A percentile compares a stretch with the other conserved stretches of the same genome.
Evolutionary conservation across 208 protist species (phyloP).

Genomic region (Wallacemonas collosoma): DNA sequence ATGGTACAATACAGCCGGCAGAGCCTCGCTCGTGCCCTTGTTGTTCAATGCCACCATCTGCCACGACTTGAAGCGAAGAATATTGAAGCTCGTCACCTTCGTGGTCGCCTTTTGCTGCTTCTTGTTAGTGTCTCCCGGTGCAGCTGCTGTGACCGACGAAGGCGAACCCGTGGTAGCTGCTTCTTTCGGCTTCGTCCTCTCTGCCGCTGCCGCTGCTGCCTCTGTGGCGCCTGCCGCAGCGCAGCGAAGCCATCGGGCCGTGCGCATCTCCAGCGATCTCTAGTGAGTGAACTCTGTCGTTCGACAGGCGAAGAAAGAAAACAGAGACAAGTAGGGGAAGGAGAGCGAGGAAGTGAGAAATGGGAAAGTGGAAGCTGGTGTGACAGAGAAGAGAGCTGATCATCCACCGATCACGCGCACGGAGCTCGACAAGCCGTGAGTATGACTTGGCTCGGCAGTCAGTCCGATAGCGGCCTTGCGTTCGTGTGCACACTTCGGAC

Average conservation of each 20-base stretch:
- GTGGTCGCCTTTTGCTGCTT: slow-evolving; percentile 24
- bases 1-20: slow-evolving; percentile 56
- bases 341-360: slow-evolving; percentile 8
- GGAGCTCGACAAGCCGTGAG: too few species aligned
- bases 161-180: neutral
- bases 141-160: neutral
- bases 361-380: neutral
- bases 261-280: slow-evolving; percentile 16
- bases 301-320: neutral
- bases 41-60: slow-evolving; percentile 41
- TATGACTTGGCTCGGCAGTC: too few species aligned
- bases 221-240: slow-evolving; percentile 10
- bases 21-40: slow-evolving; percentile 18
- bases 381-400: too few species aligned
- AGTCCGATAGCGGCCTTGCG: too few species aligned
- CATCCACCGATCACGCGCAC: too few species aligned
- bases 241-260: slow-evolving; percentile 23
- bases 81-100: slow-evolving; percentile 31
- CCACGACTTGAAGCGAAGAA: slow-evolving; percentile 63
- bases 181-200: neutral
- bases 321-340: slow-evolving; percentile 12
- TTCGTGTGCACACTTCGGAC: too few species aligned
- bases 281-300: slow-evolving; percentile 18
- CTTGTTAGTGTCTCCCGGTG: slow-evolving; percentile 3
- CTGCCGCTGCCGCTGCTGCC: neutral